Conservation (phyloP, 441 rosid species). For the Adansonia madagascariensis region DNA sequence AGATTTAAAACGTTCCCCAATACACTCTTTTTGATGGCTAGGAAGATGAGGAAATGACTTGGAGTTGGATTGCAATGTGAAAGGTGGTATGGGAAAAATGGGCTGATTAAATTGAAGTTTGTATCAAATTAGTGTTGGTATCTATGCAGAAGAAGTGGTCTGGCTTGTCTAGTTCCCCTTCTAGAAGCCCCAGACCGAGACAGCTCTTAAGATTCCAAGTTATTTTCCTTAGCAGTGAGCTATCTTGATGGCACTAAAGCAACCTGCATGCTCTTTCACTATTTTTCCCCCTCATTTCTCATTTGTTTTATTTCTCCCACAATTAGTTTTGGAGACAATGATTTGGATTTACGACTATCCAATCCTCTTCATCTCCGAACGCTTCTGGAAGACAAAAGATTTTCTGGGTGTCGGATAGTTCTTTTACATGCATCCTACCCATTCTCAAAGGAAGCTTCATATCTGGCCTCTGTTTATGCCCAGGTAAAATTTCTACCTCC, state of each 20-base stretch:
- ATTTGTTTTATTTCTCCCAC: conserved; percentile 19
- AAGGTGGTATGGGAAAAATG: background rate
- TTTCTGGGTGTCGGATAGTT: conserved; percentile 70
- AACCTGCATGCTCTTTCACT: conserved; percentile 14
- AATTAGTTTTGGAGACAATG: conserved; percentile 89
- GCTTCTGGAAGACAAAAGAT: conserved; percentile 82
- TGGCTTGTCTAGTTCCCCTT: conserved; percentile 16
- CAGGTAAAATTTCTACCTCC: conserved; percentile 54
- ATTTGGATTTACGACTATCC: conserved; percentile 82
- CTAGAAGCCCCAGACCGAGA: background rate
- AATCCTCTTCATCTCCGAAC: conserved; percentile 87
- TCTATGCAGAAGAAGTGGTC: conserved; percentile 12
- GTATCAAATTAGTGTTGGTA: background rate
- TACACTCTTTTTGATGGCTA: conserved; percentile 23
- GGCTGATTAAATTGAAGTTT: background rate
- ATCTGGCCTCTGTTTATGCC: conserved; percentile 79
- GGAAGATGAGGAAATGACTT: background rate
- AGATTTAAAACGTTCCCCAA: conserved; percentile 16
- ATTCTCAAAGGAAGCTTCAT: conserved; percentile 93
- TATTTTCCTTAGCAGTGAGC: conserved; percentile 26
- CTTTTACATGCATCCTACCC: conserved; percentile 97
- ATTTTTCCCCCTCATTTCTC: conserved; percentile 16
- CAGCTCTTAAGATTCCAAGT: conserved; percentile 23
- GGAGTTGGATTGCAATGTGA: background rate
- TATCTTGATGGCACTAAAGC: background rate